Conservation (phyloP, 1,139 yeast genomes). For the Casaregolazyma suthepensis region DNA sequence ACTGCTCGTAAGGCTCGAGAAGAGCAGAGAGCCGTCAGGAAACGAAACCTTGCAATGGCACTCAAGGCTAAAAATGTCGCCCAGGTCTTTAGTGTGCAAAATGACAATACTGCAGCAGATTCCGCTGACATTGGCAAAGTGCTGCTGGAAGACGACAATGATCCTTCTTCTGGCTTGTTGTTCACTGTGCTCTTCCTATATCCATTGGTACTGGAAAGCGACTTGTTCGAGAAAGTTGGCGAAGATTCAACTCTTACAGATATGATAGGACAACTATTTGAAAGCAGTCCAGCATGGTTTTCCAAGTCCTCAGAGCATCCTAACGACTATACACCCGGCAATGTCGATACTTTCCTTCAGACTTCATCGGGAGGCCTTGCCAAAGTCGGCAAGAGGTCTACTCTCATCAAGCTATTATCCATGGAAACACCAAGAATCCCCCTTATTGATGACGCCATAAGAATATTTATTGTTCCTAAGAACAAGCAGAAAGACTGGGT, state of each 20-base stretch:
- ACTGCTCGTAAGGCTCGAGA: slow-evolving; percentile 33
- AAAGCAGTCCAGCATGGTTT: slow-evolving; percentile 70
- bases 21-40: slow-evolving; percentile 27
- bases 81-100: slow-evolving; percentile 14
- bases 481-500: slow-evolving; percentile 61
- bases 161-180: slow-evolving; percentile 70
- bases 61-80: slow-evolving; percentile 21
- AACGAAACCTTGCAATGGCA: slow-evolving; percentile 36
- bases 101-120: slow-evolving; percentile 15
- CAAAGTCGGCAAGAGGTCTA: slow-evolving; percentile 73
- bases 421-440: slow-evolving; percentile 65
- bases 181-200: slow-evolving; percentile 78
- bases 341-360: slow-evolving; percentile 72
- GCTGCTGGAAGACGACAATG: slow-evolving; percentile 61
- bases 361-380: slow-evolving; percentile 79
- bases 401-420: slow-evolving; percentile 59
- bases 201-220: slow-evolving; percentile 82
- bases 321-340: slow-evolving; percentile 47
- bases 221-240: slow-evolving; percentile 63
- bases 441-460: slow-evolving; percentile 65
- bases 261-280: slow-evolving; percentile 39
- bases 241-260: slow-evolving; percentile 56
- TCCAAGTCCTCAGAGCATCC: slow-evolving; percentile 33
- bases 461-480: slow-evolving; percentile 78
- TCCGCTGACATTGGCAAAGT: slow-evolving; percentile 31